Conservation (phyloP, 1,284 basidiomycete genomes). For the Ganoderma boninense region DNA sequence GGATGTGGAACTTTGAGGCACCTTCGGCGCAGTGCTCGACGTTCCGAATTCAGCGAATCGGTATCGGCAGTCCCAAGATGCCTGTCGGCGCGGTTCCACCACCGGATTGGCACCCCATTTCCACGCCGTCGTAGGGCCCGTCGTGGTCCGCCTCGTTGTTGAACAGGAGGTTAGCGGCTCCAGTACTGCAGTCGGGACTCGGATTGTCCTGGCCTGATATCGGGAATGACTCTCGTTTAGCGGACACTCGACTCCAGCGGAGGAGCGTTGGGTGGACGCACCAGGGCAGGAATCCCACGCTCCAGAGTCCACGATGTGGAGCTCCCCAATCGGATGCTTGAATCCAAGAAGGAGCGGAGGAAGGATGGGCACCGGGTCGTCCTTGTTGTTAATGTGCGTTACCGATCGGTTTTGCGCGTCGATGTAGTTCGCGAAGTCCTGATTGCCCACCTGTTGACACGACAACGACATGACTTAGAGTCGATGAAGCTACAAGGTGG, state of each 20-base stretch:
- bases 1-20: neutral
- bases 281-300: constrained; percentile 58
- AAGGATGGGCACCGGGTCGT: constrained; percentile 38
- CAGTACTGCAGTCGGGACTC: constrained; percentile 58
- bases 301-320: constrained; percentile 57
- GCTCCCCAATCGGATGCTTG: constrained; percentile 64
- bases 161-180: constrained; percentile 61
- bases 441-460: constrained; percentile 53
- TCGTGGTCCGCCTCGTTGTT: constrained; percentile 55
- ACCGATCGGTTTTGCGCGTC: constrained; percentile 47
- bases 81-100: constrained; percentile 6
- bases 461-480: neutral
- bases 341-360: constrained; percentile 60
- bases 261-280: constrained; percentile 31
- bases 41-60: neutral
- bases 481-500: neutral
- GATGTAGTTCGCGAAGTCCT: constrained; percentile 65
- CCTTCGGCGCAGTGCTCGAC: neutral
- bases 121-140: constrained; percentile 66
- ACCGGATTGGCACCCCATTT: constrained; percentile 53
- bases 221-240: neutral
- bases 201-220: constrained; percentile 61
- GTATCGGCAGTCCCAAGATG: constrained; percentile 5
- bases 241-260: neutral
- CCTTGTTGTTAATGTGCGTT: constrained; percentile 40